phyloP scores from a whole-genome alignment of 495 filamentous ascomycete genomes.

The Barbatosphaeria neglecta region DNA sequence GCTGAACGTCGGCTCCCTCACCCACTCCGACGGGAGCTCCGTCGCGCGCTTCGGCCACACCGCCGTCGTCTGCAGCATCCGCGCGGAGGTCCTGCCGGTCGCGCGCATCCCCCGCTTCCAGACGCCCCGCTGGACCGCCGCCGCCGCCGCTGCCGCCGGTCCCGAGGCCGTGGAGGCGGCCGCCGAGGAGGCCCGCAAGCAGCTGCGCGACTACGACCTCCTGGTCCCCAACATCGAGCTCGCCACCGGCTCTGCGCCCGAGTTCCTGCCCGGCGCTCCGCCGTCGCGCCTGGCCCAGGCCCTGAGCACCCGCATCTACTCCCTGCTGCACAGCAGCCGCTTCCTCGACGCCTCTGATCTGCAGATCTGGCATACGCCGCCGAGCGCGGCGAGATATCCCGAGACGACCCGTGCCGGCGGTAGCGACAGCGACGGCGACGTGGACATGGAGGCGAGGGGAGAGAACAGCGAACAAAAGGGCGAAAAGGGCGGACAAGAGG shows the following conservation, averaged over 20 bases:
- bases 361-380: slow-evolving; percentile 54
- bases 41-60: slow-evolving; percentile 84
- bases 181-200: slow-evolving; percentile 3
- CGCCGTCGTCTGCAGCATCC: slow-evolving; percentile 80
- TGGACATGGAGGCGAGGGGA: slow-evolving; percentile 34
- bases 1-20: slow-evolving; percentile 67
- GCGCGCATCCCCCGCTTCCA: slow-evolving; percentile 56
- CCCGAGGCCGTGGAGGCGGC: slow-evolving; percentile 10
- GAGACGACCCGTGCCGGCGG: slow-evolving; percentile 16
- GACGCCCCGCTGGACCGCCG: slow-evolving; percentile 5
- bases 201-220: slow-evolving; percentile 48
- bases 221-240: slow-evolving; percentile 90
- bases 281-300: slow-evolving; percentile 74
- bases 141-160: slow-evolving; percentile 9
- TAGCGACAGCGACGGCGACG: slow-evolving; percentile 19
- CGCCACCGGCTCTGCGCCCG: slow-evolving; percentile 75
- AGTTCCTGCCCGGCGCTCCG: slow-evolving; percentile 71
- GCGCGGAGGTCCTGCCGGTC: slow-evolving; percentile 71
- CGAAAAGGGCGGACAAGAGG: too few species aligned
- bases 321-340: slow-evolving; percentile 55
- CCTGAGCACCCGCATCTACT: slow-evolving; percentile 62
- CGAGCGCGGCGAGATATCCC: slow-evolving; percentile 26
- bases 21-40: slow-evolving; percentile 78
- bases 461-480: too few species aligned
- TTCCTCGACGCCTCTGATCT: slow-evolving; percentile 53